Conservation (phyloP, 441 rosid genomes). For the Adansonia grandidieri region DNA sequence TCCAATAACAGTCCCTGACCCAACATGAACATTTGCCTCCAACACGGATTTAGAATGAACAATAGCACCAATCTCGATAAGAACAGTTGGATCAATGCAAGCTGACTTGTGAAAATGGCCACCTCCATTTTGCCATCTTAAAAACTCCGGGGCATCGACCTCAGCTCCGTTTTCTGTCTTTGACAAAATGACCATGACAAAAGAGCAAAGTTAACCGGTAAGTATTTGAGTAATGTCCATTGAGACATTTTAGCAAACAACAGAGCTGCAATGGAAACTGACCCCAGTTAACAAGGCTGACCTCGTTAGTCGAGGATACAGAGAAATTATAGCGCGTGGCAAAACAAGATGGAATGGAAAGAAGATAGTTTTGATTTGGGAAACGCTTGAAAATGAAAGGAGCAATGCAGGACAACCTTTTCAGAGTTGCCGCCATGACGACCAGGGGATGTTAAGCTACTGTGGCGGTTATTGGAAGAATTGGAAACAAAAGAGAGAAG, state of each 20-base stretch:
- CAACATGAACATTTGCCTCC: slow-evolving; percentile 54
- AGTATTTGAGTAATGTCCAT: background rate
- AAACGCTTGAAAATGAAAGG: background rate
- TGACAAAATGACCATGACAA: background rate
- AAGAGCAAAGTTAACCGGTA: background rate
- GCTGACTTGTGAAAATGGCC: slow-evolving; percentile 63
- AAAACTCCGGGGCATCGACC: slow-evolving; percentile 33
- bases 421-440: slow-evolving; percentile 15
- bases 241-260: slow-evolving; percentile 26
- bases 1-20: slow-evolving; percentile 70
- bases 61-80: slow-evolving; percentile 57
- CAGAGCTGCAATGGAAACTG: slow-evolving; percentile 6
- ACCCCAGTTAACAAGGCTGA: background rate
- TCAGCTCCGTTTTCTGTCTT: slow-evolving; percentile 35
- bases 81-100: slow-evolving; percentile 48
- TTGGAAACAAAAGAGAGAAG: background rate
- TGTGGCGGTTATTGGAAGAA: background rate
- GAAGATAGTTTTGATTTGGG: background rate
- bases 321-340: slow-evolving; percentile 1
- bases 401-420: background rate
- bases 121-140: slow-evolving; percentile 61
- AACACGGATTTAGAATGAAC: slow-evolving; percentile 52
- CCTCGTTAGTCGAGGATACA: background rate
- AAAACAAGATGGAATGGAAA: background rate
- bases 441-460: background rate